Evolutionary conservation across 306 rosid species (phyloP).

Genomic region (Abrus precatorius): DNA sequence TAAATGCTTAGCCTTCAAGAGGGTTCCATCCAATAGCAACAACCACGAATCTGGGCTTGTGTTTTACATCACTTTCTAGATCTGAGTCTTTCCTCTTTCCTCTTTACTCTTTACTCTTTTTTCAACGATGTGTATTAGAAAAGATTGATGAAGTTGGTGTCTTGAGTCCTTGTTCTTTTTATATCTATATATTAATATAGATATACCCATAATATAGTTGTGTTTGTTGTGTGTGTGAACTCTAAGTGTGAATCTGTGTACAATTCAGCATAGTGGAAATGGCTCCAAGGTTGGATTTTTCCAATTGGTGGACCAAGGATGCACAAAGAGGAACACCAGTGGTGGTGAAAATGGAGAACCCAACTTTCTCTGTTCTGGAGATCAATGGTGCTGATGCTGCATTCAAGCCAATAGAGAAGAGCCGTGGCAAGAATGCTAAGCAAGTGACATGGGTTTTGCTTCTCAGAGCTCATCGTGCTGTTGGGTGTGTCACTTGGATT

Average conservation of each 20-base stretch:
- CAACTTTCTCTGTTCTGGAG: conserved; percentile 85
- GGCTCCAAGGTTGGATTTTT: conserved; percentile 85
- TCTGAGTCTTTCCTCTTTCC: conserved; percentile 58
- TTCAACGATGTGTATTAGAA: conserved; percentile 21
- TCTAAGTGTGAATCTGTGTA: conserved; percentile 25
- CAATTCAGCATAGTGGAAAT: conserved; percentile 47
- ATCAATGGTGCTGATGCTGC: conserved; percentile 86
- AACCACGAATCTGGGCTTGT: conserved; percentile 33
- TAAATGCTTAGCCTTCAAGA: conserved; percentile 51
- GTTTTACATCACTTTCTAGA: conserved; percentile 59
- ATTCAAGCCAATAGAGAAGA: conserved; percentile 83
- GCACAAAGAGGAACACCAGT: conserved; percentile 77
- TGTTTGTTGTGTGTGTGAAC: conserved; percentile 1
- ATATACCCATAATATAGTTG: background rate
- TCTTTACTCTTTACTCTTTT: conserved; percentile 26
- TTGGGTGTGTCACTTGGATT: conserved; percentile 80
- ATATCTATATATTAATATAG: background rate
- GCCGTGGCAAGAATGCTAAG: conserved; percentile 82
- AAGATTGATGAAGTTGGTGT: conserved; percentile 49
- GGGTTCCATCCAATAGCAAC: conserved; percentile 44
- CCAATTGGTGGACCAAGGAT: conserved; percentile 72
- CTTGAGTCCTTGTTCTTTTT: conserved; percentile 8
- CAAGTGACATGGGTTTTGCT: conserved; percentile 96
- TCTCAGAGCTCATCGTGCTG: conserved; percentile 82
- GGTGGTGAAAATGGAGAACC: conserved; percentile 93